Percentiles rank a stretch among this genome's conserved stretches.
phyloP scores from a whole-genome alignment of 176 grass and related monocot genomes.

The Phoenix roebelenii region DNA sequence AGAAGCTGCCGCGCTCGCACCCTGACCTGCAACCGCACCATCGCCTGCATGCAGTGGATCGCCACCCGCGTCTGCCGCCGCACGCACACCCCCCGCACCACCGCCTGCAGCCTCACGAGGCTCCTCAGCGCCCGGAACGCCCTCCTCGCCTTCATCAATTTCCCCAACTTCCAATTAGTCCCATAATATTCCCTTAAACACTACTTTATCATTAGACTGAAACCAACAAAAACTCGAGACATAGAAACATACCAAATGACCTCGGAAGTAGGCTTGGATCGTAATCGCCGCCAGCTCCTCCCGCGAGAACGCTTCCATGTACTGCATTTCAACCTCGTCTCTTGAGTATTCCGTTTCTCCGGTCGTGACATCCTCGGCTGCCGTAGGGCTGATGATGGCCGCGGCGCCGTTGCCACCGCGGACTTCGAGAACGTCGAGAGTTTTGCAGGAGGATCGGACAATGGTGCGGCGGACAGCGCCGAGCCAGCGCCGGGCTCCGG shows the following conservation, averaged over 20 bases:
- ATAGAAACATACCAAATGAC: constrained; percentile 39
- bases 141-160: constrained; percentile 46
- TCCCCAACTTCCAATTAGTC: too few species aligned
- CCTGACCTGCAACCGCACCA: constrained; percentile 66
- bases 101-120: constrained; percentile 85
- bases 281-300: constrained; percentile 74
- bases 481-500: too few species aligned
- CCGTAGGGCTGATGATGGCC: too few species aligned
- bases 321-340: constrained; percentile 54
- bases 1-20: constrained; percentile 57
- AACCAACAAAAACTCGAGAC: too few species aligned
- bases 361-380: too few species aligned
- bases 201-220: too few species aligned
- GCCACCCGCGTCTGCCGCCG: constrained; percentile 68
- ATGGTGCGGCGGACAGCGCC: too few species aligned
- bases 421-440: too few species aligned
- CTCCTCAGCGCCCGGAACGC: constrained; percentile 76
- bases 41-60: constrained; percentile 82
- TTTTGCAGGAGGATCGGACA: too few species aligned
- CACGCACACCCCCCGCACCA: constrained; percentile 78
- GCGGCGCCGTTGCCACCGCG: too few species aligned
- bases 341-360: too few species aligned
- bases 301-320: constrained; percentile 48
- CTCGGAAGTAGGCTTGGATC: constrained; percentile 72
- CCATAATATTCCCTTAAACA: too few species aligned